Evolutionary conservation across 306 rosid species (phyloP).

Genomic region (Vicia faba): DNA sequence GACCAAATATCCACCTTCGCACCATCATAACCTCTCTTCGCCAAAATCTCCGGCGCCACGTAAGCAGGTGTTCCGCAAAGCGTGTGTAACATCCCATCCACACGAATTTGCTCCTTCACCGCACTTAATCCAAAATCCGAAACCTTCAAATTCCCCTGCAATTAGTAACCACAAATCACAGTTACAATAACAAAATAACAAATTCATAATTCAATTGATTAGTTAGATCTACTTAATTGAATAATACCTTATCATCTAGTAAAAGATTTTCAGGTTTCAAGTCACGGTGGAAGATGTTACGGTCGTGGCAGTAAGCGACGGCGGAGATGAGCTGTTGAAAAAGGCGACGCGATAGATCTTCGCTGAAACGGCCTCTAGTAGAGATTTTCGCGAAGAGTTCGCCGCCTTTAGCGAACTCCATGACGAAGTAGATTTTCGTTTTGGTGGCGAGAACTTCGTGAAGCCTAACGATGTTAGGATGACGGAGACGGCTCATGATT

Average conservation of each 20-base stretch:
- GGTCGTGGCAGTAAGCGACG: conserved; percentile 69
- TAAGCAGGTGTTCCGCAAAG: conserved; percentile 85
- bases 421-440: conserved; percentile 65
- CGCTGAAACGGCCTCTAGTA: conserved; percentile 55
- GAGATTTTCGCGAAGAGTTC: conserved; percentile 59
- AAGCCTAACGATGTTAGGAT: conserved; percentile 65
- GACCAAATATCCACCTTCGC: conserved; percentile 81
- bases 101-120: conserved; percentile 50
- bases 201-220: not conserved
- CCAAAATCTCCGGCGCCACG: conserved; percentile 80
- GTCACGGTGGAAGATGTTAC: conserved; percentile 75
- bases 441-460: conserved; percentile 70
- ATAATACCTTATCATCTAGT: conserved; percentile 45
- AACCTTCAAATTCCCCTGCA: conserved; percentile 47
- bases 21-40: conserved; percentile 75
- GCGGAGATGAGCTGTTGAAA: conserved; percentile 75
- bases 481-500: conserved; percentile 64
- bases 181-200: not conserved
- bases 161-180: not conserved
- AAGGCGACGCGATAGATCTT: conserved; percentile 49
- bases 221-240: no score
- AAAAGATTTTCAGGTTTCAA: conserved; percentile 71
- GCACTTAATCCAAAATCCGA: conserved; percentile 81
- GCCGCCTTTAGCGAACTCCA: conserved; percentile 72
- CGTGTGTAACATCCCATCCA: conserved; percentile 72